phyloP scores from a whole-genome alignment of 805 yeast genomes.

The Saturnispora serradocipensis region DNA sequence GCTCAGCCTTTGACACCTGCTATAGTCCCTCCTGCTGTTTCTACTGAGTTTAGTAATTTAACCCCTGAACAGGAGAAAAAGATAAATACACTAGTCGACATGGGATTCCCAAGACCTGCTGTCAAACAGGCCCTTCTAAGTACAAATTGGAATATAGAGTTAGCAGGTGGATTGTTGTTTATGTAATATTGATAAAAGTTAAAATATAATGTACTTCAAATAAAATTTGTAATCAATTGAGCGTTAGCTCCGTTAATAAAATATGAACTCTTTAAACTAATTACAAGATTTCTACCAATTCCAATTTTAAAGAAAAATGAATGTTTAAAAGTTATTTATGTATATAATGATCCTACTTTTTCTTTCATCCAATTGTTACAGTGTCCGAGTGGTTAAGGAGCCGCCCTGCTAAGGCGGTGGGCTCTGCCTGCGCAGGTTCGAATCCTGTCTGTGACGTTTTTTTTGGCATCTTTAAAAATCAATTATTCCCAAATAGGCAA shows the following conservation, averaged over 20 bases:
- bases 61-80: constrained; percentile 19
- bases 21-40: constrained; percentile 12
- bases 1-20: not conserved
- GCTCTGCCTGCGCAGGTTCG: constrained; percentile 98
- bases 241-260: no score
- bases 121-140: constrained; percentile 55
- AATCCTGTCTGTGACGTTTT: constrained; percentile 96
- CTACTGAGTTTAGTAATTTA: constrained; percentile 13
- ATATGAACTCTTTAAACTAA: no score
- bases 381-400: constrained; percentile 74
- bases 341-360: no score
- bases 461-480: not conserved
- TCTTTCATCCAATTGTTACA: constrained; percentile 30
- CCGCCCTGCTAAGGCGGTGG: constrained; percentile 81
- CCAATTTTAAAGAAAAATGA: no score
- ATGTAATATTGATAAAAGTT: constrained; percentile 5
- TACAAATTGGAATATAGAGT: constrained; percentile 70
- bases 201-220: no score
- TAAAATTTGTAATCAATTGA: no score
- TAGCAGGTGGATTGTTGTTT: constrained; percentile 77
- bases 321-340: no score
- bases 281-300: no score
- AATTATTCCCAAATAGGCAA: not conserved
- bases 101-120: constrained; percentile 65
- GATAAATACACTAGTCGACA: constrained; percentile 39